Evolutionary conservation across 1,284 basidiomycete genomes (phyloP).

Genomic region (Ganoderma lucidum): DNA sequence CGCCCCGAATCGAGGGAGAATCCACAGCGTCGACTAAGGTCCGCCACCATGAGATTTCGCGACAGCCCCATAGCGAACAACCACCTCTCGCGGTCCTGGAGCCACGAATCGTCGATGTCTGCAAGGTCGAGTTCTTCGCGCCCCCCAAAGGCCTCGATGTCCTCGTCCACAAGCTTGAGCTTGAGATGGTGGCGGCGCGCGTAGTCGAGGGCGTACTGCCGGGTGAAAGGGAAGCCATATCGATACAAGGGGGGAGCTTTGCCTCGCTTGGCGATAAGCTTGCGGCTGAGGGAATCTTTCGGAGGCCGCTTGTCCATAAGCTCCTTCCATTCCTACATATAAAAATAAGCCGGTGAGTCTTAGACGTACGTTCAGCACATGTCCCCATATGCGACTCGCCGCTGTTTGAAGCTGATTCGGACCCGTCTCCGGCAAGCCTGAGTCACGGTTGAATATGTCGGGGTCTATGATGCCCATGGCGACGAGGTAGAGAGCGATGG

Average conservation of each 20-base stretch:
- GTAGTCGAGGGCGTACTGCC: background rate
- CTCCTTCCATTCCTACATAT: background rate
- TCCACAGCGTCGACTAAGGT: background rate
- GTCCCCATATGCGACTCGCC: background rate
- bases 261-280: background rate
- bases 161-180: background rate
- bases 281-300: background rate
- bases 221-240: conserved; percentile 1
- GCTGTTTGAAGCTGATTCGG: background rate
- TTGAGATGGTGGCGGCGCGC: background rate
- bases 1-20: background rate
- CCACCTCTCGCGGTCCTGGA: background rate
- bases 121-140: background rate
- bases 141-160: background rate
- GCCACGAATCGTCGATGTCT: background rate
- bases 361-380: background rate
- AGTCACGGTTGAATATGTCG: background rate
- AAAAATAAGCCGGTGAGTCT: background rate
- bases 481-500: background rate
- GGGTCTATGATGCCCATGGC: background rate
- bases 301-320: background rate
- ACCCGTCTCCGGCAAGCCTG: background rate
- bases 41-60: background rate
- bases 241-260: background rate
- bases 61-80: background rate